These are phyloP conservation scores for Pythium pyrilobum DNA, from an alignment of 352 stramenopile species.

Conservation along the genomic window DNA sequence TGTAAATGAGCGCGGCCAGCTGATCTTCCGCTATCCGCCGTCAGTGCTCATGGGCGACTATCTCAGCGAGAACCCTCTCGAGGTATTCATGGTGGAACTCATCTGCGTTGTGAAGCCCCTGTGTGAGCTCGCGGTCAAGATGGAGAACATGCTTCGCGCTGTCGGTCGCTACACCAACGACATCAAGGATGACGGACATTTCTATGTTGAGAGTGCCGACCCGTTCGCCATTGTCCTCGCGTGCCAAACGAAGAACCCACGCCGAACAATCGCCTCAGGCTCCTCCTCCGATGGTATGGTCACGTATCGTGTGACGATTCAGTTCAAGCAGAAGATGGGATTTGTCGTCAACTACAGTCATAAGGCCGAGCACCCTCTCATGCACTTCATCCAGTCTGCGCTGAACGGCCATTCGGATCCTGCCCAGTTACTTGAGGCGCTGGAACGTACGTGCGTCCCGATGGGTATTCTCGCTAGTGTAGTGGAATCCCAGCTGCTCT, in stretches of 20 bases:
- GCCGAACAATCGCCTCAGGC: constrained; percentile 57
- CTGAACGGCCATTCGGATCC: constrained; percentile 78
- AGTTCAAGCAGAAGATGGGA: constrained; percentile 87
- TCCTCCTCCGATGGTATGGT: constrained; percentile 70
- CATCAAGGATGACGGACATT: constrained; percentile 62
- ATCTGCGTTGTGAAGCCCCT: constrained; percentile 83
- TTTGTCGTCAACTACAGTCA: constrained; percentile 87
- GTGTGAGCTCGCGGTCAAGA: constrained; percentile 77
- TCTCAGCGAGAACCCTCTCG: constrained; percentile 76
- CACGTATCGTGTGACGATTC: constrained; percentile 75
- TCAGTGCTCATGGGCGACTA: constrained; percentile 60
- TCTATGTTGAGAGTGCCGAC: constrained; percentile 80
- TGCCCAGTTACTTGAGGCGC: constrained; percentile 70
- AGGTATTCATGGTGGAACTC: constrained; percentile 85
- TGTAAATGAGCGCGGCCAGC: constrained; percentile 61
- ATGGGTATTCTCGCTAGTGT: constrained; percentile 79
- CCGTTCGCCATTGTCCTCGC: constrained; percentile 81
- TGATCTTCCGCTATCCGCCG: constrained; percentile 82
- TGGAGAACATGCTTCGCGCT: constrained; percentile 64
- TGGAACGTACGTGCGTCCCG: constrained; percentile 79
- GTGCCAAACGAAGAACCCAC: constrained; percentile 64
- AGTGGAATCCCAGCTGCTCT: constrained; percentile 80
- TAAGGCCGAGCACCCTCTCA: constrained; percentile 77
- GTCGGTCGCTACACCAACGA: constrained; percentile 74
- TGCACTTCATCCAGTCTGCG: constrained; percentile 84